phyloP scores from a whole-genome alignment of 163 green algal genomes.

The Prototheca cutis region DNA sequence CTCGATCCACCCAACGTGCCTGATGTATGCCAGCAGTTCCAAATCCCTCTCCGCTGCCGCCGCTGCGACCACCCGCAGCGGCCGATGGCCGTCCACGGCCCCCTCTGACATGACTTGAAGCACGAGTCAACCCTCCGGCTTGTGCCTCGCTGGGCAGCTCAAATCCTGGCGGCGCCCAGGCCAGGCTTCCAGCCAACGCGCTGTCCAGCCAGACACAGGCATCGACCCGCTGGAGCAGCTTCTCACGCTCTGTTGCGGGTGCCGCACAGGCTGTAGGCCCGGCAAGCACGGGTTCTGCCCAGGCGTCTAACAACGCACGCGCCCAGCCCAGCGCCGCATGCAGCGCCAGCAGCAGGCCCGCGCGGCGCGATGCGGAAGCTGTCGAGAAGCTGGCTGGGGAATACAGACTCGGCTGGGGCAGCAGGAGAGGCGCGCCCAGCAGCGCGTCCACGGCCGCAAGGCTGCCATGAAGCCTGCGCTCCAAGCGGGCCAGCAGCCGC shows the following conservation, averaged over 20 bases:
- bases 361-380: no score
- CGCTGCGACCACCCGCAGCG: no score
- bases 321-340: neutral
- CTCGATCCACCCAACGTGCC: no score
- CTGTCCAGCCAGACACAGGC: neutral
- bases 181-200: neutral
- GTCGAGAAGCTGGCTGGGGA: neutral
- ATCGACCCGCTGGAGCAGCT: neutral
- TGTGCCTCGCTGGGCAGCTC: no score
- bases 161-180: neutral
- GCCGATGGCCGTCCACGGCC: no score
- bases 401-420: neutral
- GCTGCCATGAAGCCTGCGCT: neutral
- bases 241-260: neutral
- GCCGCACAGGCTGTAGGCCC: no score
- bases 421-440: conserved; percentile 2
- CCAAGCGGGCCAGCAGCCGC: neutral
- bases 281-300: no score
- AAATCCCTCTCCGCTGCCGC: no score
- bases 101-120: no score
- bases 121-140: no score
- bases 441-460: conserved; percentile 1
- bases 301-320: neutral
- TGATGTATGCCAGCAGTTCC: no score
- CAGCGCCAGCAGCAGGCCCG: neutral